Evolutionary conservation across 1,139 yeast genomes (phyloP).

Genomic region (Kurtzmaniella quercitrusa): DNA sequence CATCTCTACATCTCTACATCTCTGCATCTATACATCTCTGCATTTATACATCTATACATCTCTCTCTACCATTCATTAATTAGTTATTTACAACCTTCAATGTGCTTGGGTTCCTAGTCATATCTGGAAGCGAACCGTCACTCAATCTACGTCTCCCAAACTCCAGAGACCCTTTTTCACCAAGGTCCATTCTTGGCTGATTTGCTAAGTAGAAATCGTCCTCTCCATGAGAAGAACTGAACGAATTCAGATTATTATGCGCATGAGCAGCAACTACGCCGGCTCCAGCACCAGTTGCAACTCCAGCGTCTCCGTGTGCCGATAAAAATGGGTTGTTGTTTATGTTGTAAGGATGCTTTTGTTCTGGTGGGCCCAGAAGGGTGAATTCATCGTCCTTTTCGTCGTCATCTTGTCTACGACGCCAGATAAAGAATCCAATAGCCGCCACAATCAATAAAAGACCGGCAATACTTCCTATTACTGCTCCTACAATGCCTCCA

Average conservation of each 20-base stretch:
- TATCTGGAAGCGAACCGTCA: slow-evolving; percentile 69
- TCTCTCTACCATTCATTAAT: slow-evolving; percentile 1
- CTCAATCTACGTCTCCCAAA: slow-evolving; percentile 54
- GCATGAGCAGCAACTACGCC: slow-evolving; percentile 4
- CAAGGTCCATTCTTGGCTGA: slow-evolving; percentile 15
- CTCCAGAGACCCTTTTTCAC: slow-evolving; percentile 22
- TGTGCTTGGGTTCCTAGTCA: slow-evolving; percentile 44
- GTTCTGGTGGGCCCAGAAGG: slow-evolving; percentile 25
- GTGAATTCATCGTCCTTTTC: slow-evolving; percentile 37
- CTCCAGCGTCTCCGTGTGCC: slow-evolving; percentile 5
- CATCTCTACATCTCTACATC: too few relatives aligned
- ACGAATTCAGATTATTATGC: slow-evolving; percentile 18
- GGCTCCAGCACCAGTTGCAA: slow-evolving; percentile 10
- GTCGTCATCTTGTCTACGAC: slow-evolving; percentile 28
- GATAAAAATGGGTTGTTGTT: slow-evolving; percentile 23
- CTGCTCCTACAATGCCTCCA: slow-evolving; percentile 76
- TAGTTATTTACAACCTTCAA: slow-evolving; percentile 43
- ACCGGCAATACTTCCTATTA: slow-evolving; percentile 59
- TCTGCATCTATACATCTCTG: not conserved
- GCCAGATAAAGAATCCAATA: slow-evolving; percentile 41
- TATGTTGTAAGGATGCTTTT: slow-evolving; percentile 11
- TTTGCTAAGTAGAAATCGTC: slow-evolving; percentile 22
- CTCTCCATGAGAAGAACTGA: slow-evolving; percentile 16
- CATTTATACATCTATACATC: not conserved
- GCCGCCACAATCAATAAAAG: slow-evolving; percentile 32